A percentile compares a stretch with the other conserved stretches of the same genome.
Conservation (phyloP, 176 grass and related monocot genomes). For the Triticum aestivum region IWGSC_CS_RefSeq_v2.1 NC_057813.1:239246621-239247120, state of each 20-base stretch:
- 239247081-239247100: no score
- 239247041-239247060: no score
- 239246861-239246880: neutral
- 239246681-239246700: neutral
- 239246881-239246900: neutral
- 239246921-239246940: neutral
- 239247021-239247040: slow-evolving; percentile 1
- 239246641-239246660: slow-evolving; percentile 12
- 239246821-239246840: no score
- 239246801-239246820: no score
- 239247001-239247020: slow-evolving; percentile 25
- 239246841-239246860: no score
- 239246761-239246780: neutral
- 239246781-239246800: neutral
- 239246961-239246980: neutral
- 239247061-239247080: no score
- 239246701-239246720: neutral
- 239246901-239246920: no score
- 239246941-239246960: slow-evolving; percentile 25
- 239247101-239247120: no score
- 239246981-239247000: slow-evolving; percentile 14
- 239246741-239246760: neutral
- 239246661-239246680: slow-evolving; percentile 11
- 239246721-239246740: neutral
- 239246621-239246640: slow-evolving; percentile 1